Evolutionary conservation across 1,284 basidiomycete species (phyloP).

Genomic region (Moniliella sp.): DNA sequence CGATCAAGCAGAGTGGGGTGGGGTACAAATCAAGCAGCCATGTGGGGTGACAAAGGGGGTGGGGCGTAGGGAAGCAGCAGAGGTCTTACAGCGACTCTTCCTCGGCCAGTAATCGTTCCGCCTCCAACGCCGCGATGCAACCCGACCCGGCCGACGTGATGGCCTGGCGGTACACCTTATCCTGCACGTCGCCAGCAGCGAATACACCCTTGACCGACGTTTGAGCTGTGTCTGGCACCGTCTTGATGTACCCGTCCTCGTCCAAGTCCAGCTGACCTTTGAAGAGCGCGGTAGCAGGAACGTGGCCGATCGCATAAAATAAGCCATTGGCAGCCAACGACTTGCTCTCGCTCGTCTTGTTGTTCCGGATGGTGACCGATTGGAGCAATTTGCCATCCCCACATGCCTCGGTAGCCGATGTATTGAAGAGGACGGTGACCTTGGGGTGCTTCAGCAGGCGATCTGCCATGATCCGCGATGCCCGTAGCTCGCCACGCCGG

Average conservation of each 20-base stretch:
- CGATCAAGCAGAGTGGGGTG: too few relatives aligned
- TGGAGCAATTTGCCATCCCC: constrained; percentile 82
- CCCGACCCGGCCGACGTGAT: constrained; percentile 29
- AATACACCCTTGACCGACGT: constrained; percentile 85
- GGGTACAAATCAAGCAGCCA: too few relatives aligned
- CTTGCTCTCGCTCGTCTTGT: constrained; percentile 55
- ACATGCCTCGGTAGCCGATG: constrained; percentile 70
- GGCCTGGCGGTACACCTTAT: constrained; percentile 84
- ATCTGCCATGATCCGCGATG: constrained; percentile 96
- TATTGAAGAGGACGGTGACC: constrained; percentile 49
- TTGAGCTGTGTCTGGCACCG: constrained; percentile 83
- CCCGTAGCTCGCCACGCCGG: constrained; percentile 69
- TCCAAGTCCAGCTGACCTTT: constrained; percentile 70
- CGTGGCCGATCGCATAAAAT: constrained; percentile 71
- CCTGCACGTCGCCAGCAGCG: constrained; percentile 96
- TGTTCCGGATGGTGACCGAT: constrained; percentile 60
- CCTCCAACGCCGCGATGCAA: constrained; percentile 73
- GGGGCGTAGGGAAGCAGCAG: too few relatives aligned
- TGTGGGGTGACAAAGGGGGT: too few relatives aligned
- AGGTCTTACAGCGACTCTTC: constrained; percentile 59
- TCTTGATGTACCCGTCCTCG: constrained; percentile 82
- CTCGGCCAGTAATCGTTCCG: constrained; percentile 72
- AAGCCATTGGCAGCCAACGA: constrained; percentile 74
- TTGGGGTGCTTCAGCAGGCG: constrained; percentile 70
- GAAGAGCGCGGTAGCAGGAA: constrained; percentile 73